These are phyloP conservation scores for Davidsoniella australis DNA, from an alignment of 2,329 filamentous ascomycete species.

Conservation along the genomic window DNA sequence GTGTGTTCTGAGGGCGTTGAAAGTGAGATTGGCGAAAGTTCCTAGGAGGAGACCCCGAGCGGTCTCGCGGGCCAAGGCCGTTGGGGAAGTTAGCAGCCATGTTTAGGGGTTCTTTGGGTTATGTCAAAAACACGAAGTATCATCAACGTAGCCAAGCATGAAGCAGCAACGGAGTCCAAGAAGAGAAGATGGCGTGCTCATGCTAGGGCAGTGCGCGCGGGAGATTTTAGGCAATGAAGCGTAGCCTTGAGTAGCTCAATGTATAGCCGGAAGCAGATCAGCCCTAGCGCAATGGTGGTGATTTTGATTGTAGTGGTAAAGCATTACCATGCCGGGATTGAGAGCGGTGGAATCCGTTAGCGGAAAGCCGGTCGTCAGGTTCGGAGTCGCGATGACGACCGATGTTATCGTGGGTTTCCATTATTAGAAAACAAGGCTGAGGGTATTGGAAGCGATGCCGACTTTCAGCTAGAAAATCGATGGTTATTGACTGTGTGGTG, in stretches of 20 bases:
- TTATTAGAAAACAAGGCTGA: too few species aligned
- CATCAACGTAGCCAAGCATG: too few species aligned
- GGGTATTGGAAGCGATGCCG: not conserved
- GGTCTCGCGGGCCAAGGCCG: conserved; percentile 23
- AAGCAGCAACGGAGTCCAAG: too few species aligned
- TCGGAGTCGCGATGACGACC: not conserved
- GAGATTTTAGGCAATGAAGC: too few species aligned
- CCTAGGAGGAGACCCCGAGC: conserved; percentile 25
- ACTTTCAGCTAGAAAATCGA: not conserved
- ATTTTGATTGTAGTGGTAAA: not conserved
- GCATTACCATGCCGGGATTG: conserved; percentile 34
- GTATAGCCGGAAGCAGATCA: conserved; percentile 1
- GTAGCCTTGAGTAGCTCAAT: too few species aligned
- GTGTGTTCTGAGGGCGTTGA: conserved; percentile 12
- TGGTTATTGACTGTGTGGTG: not conserved
- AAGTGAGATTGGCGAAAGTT: conserved; percentile 15
- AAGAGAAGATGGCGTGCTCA: not conserved
- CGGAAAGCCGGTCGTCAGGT: conserved; percentile 1
- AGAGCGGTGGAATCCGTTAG: conserved; percentile 17
- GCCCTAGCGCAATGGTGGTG: not conserved
- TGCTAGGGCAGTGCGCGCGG: too few species aligned
- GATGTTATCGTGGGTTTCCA: conserved; percentile 3
- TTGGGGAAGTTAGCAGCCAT: conserved; percentile 27
- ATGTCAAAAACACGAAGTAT: too few species aligned
- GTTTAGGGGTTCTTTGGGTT: not conserved